These are phyloP conservation scores for Rhizopogon roseolus DNA, from an alignment of 768 basidiomycete genomes.

Conservation along the genomic window DNA sequence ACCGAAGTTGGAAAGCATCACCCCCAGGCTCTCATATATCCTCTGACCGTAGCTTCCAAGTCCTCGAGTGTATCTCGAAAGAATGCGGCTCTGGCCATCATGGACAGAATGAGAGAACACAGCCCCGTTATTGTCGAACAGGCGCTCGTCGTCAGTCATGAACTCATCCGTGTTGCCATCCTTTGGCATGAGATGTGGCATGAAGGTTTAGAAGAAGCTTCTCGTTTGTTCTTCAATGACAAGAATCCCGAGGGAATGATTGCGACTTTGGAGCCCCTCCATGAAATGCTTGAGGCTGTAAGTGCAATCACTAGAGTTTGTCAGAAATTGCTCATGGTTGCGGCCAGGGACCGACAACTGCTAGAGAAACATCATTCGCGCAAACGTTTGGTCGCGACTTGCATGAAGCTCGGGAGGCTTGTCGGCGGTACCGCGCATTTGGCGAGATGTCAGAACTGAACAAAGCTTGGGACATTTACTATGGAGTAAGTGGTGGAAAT, in stretches of 20 bases:
- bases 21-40: conserved; percentile 95
- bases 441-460: conserved; percentile 89
- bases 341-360: conserved; percentile 82
- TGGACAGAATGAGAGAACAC: conserved; percentile 92
- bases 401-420: conserved; percentile 88
- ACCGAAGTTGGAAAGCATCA: conserved; percentile 94
- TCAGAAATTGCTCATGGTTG: conserved; percentile 1
- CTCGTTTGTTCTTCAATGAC: conserved; percentile 93
- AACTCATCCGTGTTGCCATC: conserved; percentile 95
- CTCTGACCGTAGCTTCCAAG: conserved; percentile 93
- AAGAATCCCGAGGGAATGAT: conserved; percentile 98
- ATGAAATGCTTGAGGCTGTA: conserved; percentile 86
- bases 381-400: conserved; percentile 93
- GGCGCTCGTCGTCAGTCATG: conserved; percentile 83
- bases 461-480: conserved; percentile 99
- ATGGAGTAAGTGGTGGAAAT: conserved; percentile 53
- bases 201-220: conserved; percentile 96
- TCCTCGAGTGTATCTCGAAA: conserved; percentile 82
- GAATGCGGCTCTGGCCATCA: conserved; percentile 79
- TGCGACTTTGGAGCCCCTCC: conserved; percentile 83
- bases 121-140: conserved; percentile 84
- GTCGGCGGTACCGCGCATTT: conserved; percentile 77
- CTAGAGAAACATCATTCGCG: conserved; percentile 90
- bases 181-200: conserved; percentile 99
- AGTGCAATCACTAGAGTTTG: conserved; percentile 16